Percentiles rank a stretch among this genome's conserved stretches.
Evolutionary conservation across 2,329 filamentous ascomycete species (phyloP).

Genomic region (Orbilia blumenaviensis): DNA sequence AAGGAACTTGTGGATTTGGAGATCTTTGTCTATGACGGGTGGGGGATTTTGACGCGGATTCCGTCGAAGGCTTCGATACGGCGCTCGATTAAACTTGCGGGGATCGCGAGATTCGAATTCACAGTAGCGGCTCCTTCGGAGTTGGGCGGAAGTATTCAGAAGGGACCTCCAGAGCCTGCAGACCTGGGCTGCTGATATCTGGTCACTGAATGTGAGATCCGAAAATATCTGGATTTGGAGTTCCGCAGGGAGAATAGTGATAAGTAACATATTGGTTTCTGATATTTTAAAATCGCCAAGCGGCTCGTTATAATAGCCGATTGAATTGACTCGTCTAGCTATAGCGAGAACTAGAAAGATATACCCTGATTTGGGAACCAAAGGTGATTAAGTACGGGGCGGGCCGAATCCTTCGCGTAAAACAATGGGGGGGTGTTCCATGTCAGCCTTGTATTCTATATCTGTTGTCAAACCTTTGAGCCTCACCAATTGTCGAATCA

Average conservation of each 20-base stretch:
- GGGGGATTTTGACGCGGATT: not conserved
- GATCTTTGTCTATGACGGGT: not conserved
- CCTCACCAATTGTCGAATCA: too few relatives aligned
- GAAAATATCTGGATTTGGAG: slow-evolving; percentile 8
- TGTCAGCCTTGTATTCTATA: too few relatives aligned
- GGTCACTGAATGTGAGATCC: not conserved
- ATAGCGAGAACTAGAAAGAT: too few relatives aligned
- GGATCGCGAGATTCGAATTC: not conserved
- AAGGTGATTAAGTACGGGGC: too few relatives aligned
- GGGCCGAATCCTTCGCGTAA: too few relatives aligned
- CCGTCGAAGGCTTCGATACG: not conserved
- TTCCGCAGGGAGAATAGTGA: not conserved
- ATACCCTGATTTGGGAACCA: too few relatives aligned
- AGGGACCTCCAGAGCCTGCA: slow-evolving; percentile 1
- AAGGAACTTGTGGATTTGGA: not conserved
- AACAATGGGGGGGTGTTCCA: too few relatives aligned
- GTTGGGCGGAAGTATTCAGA: not conserved
- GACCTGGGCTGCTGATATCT: not conserved
- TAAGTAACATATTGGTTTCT: too few relatives aligned
- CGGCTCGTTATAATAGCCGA: too few relatives aligned
- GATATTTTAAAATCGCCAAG: too few relatives aligned
- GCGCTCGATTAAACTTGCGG: not conserved
- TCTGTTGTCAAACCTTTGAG: too few relatives aligned
- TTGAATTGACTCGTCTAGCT: too few relatives aligned
- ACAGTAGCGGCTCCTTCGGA: not conserved